Evolutionary conservation across 257 asterid species (phyloP).

Genomic region (Solanum arcanum): DNA sequence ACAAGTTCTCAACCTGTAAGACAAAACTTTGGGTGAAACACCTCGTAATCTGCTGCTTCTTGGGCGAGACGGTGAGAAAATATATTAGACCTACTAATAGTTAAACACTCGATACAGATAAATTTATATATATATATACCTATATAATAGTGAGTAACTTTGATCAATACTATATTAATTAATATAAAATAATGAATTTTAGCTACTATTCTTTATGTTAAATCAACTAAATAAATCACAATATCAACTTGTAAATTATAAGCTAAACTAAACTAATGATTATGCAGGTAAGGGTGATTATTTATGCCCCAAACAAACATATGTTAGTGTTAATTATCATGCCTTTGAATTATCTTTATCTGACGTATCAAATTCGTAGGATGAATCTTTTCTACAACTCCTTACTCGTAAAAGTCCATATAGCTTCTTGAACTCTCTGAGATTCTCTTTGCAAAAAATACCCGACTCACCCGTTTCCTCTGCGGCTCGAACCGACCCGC

Average conservation of each 20-base stretch:
- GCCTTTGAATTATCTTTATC: constrained; percentile 36
- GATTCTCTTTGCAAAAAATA: constrained; percentile 25
- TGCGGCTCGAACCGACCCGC: constrained; percentile 28
- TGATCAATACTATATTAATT: neutral
- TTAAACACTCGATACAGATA: too few species aligned
- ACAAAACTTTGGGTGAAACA: too few species aligned
- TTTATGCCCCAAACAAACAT: neutral
- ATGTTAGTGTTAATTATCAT: neutral
- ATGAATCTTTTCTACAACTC: constrained; percentile 41
- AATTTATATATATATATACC: neutral
- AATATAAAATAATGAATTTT: neutral
- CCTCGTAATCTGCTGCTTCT: neutral
- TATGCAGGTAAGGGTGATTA: neutral
- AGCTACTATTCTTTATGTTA: neutral
- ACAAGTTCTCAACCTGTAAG: neutral
- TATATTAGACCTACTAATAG: neutral
- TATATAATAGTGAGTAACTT: neutral
- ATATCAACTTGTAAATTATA: neutral
- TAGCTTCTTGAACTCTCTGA: constrained; percentile 57
- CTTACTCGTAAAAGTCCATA: constrained; percentile 56
- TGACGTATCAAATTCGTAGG: constrained; percentile 31
- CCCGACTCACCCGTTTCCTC: constrained; percentile 40
- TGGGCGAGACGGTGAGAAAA: neutral
- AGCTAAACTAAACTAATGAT: neutral
- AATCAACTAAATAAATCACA: neutral